Evolutionary conservation across 2,329 filamentous ascomycete species (phyloP).

Genomic region (Sporothrix brasiliensis): DNA sequence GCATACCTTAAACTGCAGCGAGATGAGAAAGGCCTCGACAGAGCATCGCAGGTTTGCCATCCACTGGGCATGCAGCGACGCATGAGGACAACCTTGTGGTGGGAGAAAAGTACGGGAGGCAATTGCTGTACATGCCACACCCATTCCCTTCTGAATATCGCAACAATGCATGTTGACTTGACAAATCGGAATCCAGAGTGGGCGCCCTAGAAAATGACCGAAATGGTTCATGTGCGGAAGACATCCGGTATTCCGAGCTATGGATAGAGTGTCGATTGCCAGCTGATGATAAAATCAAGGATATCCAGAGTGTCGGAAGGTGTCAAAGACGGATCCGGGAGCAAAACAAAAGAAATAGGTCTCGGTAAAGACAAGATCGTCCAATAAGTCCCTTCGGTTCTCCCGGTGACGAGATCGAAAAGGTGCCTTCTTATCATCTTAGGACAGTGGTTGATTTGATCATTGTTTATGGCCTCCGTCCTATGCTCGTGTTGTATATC

Average conservation of each 20-base stretch:
- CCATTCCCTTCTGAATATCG: neutral
- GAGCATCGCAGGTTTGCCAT: neutral
- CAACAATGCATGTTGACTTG: neutral
- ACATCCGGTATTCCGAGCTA: neutral
- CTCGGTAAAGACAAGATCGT: neutral
- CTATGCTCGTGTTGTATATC: neutral
- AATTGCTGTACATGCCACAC: neutral
- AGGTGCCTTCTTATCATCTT: neutral
- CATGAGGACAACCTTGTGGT: neutral
- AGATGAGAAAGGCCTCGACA: neutral
- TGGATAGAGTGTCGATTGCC: neutral
- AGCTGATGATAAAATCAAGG: neutral
- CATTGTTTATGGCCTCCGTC: neutral
- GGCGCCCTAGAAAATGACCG: neutral
- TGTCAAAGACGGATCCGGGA: neutral
- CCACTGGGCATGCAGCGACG: neutral
- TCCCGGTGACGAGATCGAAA: neutral
- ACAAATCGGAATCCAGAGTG: neutral
- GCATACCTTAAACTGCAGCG: neutral
- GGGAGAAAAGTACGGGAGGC: too few relatives aligned
- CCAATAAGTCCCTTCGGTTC: neutral
- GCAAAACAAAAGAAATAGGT: neutral
- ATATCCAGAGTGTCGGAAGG: neutral
- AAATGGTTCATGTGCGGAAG: conserved; percentile 1
- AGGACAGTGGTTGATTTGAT: neutral